These are phyloP conservation scores for Amaranthus palmeri DNA, from an alignment of 148 eudicot species.

Conservation along the genomic window DNA sequence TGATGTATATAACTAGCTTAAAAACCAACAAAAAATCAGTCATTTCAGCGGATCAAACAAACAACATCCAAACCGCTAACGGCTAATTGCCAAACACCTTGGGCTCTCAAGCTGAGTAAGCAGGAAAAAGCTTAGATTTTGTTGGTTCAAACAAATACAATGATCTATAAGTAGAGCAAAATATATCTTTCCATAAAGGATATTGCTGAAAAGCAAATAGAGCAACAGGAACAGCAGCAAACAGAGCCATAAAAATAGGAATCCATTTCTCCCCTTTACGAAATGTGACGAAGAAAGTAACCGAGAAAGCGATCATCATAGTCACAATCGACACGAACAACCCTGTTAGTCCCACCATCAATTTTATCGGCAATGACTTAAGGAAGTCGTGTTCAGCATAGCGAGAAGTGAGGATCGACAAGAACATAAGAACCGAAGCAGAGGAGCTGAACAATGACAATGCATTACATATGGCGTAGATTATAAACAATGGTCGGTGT, in stretches of 20 bases:
- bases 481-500: neutral
- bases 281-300: conserved; percentile 19
- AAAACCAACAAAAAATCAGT: too few species aligned
- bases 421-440: conserved; percentile 22
- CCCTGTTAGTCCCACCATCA: conserved; percentile 15
- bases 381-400: conserved; percentile 28
- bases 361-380: conserved; percentile 17
- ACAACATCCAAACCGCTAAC: too few species aligned
- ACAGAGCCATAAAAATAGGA: conserved; percentile 6
- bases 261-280: conserved; percentile 2
- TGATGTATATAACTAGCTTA: too few species aligned
- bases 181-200: conserved; percentile 9
- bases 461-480: conserved; percentile 15
- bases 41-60: too few species aligned
- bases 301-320: conserved; percentile 27
- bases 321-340: conserved; percentile 24
- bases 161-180: conserved; percentile 9
- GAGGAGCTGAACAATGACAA: conserved; percentile 17
- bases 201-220: conserved; percentile 19
- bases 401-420: conserved; percentile 22
- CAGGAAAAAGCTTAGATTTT: conserved; percentile 4
- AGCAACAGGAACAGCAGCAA: conserved; percentile 13
- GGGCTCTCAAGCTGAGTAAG: neutral
- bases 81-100: too few species aligned
- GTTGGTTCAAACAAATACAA: neutral